Base-by-base conservation (phyloP, 345 rosid species). In the Corymbia maculata region DNA sequence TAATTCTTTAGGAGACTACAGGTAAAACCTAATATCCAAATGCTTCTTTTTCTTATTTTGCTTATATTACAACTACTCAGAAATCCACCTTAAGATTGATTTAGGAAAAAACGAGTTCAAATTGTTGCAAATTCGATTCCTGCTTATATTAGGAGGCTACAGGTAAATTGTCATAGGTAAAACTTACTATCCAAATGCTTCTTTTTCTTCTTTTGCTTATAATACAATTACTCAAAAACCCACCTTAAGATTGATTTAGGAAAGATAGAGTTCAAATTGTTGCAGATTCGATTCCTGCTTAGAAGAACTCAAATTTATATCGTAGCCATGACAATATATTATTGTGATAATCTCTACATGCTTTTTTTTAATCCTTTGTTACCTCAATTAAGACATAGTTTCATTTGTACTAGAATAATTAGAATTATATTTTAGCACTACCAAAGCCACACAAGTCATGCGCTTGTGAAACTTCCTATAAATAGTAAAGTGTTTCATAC, bases 331-430 rank as follows among this genome's bases (percentile, higher is more conserved):
- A 16, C 2, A 9, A 2, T 64, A n/a, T 64, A 64, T 64, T n/a
- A 8, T 0, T 14, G 0, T 14, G 42, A 0, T 64, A 64, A 64
- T 64, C 13, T n/a, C 1, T 2, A 14, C n/a, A 14, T 3, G 2
- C 1, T 8, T n/a, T n/a, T n/a, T 64, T 64, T n/a, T 1, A 14
- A 13, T 64, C 42, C 9, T n/a, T n/a, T n/a, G 36, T 64, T n/a
- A n/a, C 2, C 19, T 64, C 14, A 64, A 13, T 64, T n/a, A n/a
- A n/a, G 36, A 64, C 9, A 0, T 2, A 61, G 32, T 28, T 61
- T 61, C 0, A 0, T 26, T 2, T 61, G 32, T 28, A 61, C 26
- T 61, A 1, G 10, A 64, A n/a, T 0, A 16, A 64, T 17, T 64
- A 7, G 17, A 14, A n/a, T 17, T 64, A 13, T 57, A 57, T 57